These are phyloP conservation scores for Ceratobasidium sp. DNA, from an alignment of 1,284 basidiomycete genomes.

Conservation along the genomic window DNA sequence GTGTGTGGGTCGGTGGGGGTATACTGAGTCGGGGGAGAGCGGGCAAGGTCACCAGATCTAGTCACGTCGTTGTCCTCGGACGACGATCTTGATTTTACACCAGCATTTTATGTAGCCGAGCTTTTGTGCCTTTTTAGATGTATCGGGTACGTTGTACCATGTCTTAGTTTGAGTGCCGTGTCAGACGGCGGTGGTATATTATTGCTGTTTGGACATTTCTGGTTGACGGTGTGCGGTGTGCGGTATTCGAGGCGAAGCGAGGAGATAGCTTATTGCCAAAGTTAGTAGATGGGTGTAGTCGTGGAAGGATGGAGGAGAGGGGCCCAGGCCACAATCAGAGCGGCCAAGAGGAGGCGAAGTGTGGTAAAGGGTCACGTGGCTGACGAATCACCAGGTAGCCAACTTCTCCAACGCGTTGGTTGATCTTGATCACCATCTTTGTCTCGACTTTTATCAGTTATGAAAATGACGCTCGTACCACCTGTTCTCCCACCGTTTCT, in stretches of 20 bases:
- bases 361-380: not conserved
- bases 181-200: no score
- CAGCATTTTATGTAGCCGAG: not conserved
- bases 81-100: conserved; percentile 21
- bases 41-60: not conserved
- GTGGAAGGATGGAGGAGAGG: not conserved
- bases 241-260: no score
- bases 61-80: conserved; percentile 11
- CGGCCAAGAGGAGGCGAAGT: not conserved
- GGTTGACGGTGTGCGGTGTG: no score
- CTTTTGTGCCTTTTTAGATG: not conserved
- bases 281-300: no score
- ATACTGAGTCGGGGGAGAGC: no score
- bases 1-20: no score
- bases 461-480: not conserved
- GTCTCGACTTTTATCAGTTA: not conserved
- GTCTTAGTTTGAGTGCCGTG: no score
- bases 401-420: not conserved
- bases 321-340: not conserved
- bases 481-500: conserved; percentile 9
- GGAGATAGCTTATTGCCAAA: no score
- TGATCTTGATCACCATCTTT: not conserved
- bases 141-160: not conserved
- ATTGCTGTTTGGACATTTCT: no score
- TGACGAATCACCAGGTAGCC: not conserved